phyloP scores from a whole-genome alignment of 139 green algal species.

The Penium margaritaceum region DNA sequence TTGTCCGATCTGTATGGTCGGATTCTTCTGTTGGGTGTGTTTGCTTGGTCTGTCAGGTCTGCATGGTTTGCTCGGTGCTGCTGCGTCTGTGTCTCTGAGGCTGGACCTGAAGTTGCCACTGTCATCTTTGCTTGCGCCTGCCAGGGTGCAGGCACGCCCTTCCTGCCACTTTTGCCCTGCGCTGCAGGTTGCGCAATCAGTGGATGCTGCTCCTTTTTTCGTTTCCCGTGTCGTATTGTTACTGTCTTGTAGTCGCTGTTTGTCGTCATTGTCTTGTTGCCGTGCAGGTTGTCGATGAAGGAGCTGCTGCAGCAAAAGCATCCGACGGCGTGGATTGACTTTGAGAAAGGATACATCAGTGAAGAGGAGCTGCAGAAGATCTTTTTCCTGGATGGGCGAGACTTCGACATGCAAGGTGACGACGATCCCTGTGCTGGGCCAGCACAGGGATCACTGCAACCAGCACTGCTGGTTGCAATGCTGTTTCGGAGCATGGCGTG shows the following conservation, averaged over 20 bases:
- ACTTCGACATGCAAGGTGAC: slow-evolving; percentile 56
- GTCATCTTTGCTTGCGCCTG: neutral
- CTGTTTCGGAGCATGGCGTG: neutral
- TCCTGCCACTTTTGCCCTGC: too few relatives aligned
- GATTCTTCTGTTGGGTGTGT: neutral
- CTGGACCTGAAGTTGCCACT: neutral
- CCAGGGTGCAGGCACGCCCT: neutral
- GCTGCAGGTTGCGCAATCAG: too few relatives aligned
- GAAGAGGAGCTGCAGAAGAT: slow-evolving; percentile 62
- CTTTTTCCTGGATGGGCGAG: slow-evolving; percentile 72
- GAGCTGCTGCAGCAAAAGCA: slow-evolving; percentile 76
- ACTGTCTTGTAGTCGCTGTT: neutral
- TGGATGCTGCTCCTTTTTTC: neutral
- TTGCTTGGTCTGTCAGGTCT: neutral
- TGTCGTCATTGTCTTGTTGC: neutral
- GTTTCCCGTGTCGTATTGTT: neutral
- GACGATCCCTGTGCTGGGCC: neutral
- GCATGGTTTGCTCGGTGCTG: neutral
- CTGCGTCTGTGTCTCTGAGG: neutral
- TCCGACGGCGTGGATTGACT: slow-evolving; percentile 74
- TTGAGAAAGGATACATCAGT: slow-evolving; percentile 65
- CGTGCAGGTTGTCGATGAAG: slow-evolving; percentile 43
- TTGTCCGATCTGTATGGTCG: neutral
- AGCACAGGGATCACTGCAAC: neutral
- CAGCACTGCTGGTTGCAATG: neutral